These are phyloP conservation scores for Rhodofomes roseus DNA, from an alignment of 1,284 basidiomycete genomes.

Conservation along the genomic window DNA sequence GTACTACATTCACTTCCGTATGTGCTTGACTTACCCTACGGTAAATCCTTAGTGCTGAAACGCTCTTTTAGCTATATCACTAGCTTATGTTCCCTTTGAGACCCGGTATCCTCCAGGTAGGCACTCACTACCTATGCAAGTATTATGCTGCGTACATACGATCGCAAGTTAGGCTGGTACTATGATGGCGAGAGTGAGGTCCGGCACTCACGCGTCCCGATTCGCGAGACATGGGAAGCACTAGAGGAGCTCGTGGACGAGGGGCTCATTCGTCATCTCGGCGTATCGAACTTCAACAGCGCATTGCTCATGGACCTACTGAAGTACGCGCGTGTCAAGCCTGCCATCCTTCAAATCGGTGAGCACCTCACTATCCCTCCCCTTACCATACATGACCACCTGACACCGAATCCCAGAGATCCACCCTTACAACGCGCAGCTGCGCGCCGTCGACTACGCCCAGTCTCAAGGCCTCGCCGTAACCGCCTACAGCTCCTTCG, in stretches of 20 bases:
- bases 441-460: constrained; percentile 17
- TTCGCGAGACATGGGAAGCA: constrained; percentile 25
- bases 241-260: constrained; percentile 24
- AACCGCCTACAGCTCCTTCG: constrained; percentile 25
- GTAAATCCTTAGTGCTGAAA: neutral
- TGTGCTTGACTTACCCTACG: constrained; percentile 1
- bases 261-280: constrained; percentile 21
- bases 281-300: constrained; percentile 24
- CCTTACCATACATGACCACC: neutral
- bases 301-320: constrained; percentile 23
- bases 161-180: constrained; percentile 14
- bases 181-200: constrained; percentile 23
- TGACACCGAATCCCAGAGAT: constrained; percentile 13
- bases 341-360: constrained; percentile 24
- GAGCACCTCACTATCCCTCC: neutral
- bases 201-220: constrained; percentile 18
- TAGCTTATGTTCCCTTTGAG: constrained; percentile 20
- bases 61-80: constrained; percentile 16
- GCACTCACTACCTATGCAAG: neutral
- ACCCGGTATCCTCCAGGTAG: constrained; percentile 20
- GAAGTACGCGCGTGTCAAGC: constrained; percentile 22
- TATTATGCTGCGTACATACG: neutral
- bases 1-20: constrained; percentile 26
- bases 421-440: constrained; percentile 24
- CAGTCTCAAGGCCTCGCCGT: constrained; percentile 19